phyloP scores from a whole-genome alignment of 805 yeast genomes.

The Ogataea ganodermae region DNA sequence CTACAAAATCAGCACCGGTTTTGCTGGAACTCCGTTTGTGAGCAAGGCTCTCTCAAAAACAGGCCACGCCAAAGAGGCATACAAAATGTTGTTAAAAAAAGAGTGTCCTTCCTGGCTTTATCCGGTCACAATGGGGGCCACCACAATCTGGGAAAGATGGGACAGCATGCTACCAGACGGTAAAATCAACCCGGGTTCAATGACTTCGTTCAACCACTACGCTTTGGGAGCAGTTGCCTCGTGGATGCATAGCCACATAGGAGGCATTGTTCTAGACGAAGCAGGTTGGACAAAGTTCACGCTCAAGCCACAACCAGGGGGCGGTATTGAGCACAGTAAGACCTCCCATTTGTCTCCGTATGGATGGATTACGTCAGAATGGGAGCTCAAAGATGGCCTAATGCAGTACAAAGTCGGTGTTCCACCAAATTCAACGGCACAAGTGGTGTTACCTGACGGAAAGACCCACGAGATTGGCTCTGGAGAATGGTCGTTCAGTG shows the following conservation, averaged over 20 bases:
- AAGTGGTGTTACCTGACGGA: constrained; percentile 19
- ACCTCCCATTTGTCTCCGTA: constrained; percentile 15
- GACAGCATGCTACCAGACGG: constrained; percentile 32
- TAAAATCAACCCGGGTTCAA: constrained; percentile 27
- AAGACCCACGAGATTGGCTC: constrained; percentile 15
- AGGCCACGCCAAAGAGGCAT: constrained; percentile 26
- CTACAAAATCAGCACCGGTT: constrained; percentile 28
- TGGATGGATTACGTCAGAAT: constrained; percentile 15
- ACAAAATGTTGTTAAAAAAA: constrained; percentile 25
- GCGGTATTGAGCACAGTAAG: constrained; percentile 9
- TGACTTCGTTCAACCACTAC: constrained; percentile 33
- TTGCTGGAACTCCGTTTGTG: constrained; percentile 33
- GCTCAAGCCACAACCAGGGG: constrained; percentile 18
- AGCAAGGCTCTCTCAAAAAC: constrained; percentile 24
- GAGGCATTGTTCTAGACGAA: constrained; percentile 18
- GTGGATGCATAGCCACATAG: constrained; percentile 24
- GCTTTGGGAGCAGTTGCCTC: constrained; percentile 27
- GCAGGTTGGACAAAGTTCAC: constrained; percentile 23
- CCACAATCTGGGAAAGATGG: constrained; percentile 34
- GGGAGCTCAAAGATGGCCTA: constrained; percentile 11
- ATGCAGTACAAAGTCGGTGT: constrained; percentile 13
- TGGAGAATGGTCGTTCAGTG: constrained; percentile 8
- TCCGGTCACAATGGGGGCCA: constrained; percentile 33
- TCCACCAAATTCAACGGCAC: constrained; percentile 16
- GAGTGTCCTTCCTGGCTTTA: constrained; percentile 32